Evolutionary conservation across 257 asterid species (phyloP).

Genomic region (Leonotis leonurus): DNA sequence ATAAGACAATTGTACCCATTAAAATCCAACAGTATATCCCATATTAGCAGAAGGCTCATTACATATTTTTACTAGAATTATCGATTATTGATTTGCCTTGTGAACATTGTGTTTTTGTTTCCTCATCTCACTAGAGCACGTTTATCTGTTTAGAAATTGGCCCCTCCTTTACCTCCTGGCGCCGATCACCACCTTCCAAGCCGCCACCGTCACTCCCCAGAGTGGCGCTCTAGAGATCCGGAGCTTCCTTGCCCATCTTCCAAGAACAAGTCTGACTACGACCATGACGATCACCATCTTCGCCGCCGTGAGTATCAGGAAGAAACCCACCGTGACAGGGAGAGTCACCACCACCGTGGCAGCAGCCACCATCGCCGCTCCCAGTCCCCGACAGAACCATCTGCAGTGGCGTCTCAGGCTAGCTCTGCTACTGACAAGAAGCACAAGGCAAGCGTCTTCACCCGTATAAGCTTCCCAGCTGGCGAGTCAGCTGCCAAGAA

Average conservation of each 20-base stretch:
- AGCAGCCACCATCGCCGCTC: constrained; percentile 37
- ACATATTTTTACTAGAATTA: too few relatives aligned
- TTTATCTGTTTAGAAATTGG: constrained; percentile 35
- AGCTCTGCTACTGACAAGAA: constrained; percentile 39
- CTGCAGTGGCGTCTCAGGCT: constrained; percentile 4
- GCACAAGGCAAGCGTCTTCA: constrained; percentile 72
- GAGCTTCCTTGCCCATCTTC: constrained; percentile 59
- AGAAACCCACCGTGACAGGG: too few relatives aligned
- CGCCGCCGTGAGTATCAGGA: constrained; percentile 24
- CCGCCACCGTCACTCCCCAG: constrained; percentile 44
- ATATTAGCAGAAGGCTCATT: background rate
- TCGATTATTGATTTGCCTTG: too few relatives aligned
- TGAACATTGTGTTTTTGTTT: too few relatives aligned
- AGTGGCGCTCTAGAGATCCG: constrained; percentile 47
- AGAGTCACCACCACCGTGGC: constrained; percentile 29
- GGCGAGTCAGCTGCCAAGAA: constrained; percentile 50
- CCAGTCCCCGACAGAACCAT: constrained; percentile 31
- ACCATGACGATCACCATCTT: constrained; percentile 26
- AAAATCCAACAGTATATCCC: too few relatives aligned
- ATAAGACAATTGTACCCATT: too few relatives aligned
- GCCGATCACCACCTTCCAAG: constrained; percentile 31
- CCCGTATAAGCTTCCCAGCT: constrained; percentile 83
- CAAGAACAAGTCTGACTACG: constrained; percentile 54
- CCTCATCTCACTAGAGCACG: background rate
- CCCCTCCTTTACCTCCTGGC: constrained; percentile 36